Evolutionary conservation across 768 basidiomycete species (phyloP).

Genomic region (Suillus alpinus): DNA sequence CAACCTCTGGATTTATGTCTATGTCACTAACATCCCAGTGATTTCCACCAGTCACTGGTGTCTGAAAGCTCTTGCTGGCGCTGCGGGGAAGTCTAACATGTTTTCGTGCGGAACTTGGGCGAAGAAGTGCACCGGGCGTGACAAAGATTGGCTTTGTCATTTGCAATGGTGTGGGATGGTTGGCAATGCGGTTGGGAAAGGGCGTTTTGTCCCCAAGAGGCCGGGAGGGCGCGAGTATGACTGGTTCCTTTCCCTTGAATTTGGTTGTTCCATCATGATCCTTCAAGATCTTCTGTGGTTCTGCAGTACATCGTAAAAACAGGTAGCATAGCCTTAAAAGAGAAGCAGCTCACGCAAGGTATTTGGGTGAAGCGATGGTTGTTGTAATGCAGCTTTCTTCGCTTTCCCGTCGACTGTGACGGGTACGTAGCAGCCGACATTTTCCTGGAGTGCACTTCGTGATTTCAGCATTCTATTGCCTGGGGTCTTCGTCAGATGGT

Average conservation of each 20-base stretch:
- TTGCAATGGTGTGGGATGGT: conserved; percentile 15
- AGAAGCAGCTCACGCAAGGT: conserved; percentile 24
- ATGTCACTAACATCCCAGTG: conserved; percentile 77
- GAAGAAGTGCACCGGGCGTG: conserved; percentile 33
- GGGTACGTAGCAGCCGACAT: conserved; percentile 39
- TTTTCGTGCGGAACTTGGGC: conserved; percentile 69
- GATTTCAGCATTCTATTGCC: conserved; percentile 43
- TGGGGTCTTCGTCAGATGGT: conserved; percentile 47
- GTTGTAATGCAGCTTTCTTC: conserved; percentile 34
- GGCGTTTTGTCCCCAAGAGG: conserved; percentile 77
- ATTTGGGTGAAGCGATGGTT: conserved; percentile 32
- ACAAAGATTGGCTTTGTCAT: conserved; percentile 26
- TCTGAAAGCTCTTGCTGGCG: conserved; percentile 53
- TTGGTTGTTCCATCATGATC: background rate
- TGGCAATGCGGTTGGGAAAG: conserved; percentile 56
- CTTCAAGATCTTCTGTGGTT: background rate
- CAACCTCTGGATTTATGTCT: conserved; percentile 31
- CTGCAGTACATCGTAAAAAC: background rate
- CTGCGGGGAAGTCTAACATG: conserved; percentile 56
- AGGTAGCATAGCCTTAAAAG: background rate
- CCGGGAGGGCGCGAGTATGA: conserved; percentile 27
- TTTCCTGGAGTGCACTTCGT: conserved; percentile 44
- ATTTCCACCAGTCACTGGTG: conserved; percentile 61
- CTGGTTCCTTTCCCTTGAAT: conserved; percentile 23
- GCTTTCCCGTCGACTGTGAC: conserved; percentile 46